A percentile compares a stretch with the other conserved stretches of the same genome.
These are phyloP conservation scores for Postia placenta DNA, from an alignment of 768 basidiomycete species.

Conservation along the genomic window DNA sequence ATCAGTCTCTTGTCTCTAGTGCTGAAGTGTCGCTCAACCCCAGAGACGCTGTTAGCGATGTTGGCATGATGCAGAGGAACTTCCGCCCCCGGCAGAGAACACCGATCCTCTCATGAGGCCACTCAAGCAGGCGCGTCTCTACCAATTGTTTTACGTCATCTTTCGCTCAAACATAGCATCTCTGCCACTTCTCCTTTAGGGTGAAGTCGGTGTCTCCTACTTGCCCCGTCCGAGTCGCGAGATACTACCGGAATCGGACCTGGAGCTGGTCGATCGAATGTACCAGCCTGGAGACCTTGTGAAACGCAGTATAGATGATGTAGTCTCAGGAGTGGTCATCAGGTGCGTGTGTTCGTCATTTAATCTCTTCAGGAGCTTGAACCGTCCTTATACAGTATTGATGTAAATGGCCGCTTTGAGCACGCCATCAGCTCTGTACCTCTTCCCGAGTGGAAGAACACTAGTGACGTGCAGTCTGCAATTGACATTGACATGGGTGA, in stretches of 20 bases:
- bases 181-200: conserved; percentile 24
- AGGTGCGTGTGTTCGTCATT: conserved; percentile 11
- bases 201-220: conserved; percentile 82
- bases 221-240: conserved; percentile 48
- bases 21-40: background rate
- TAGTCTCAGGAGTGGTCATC: conserved; percentile 72
- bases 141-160: background rate
- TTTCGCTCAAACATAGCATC: background rate
- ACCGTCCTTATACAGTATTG: conserved; percentile 28
- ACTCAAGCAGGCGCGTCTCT: conserved; percentile 34
- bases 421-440: conserved; percentile 65
- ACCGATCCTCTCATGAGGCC: conserved; percentile 72
- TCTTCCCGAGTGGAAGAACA: conserved; percentile 57
- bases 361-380: background rate
- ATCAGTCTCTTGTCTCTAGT: too few relatives aligned
- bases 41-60: conserved; percentile 49
- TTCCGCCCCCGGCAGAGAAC: conserved; percentile 36
- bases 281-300: conserved; percentile 78
- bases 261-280: conserved; percentile 67
- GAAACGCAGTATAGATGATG: conserved; percentile 71
- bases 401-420: conserved; percentile 59
- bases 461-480: conserved; percentile 50
- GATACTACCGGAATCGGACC: conserved; percentile 65
- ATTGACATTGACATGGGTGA: conserved; percentile 70
- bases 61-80: conserved; percentile 84